phyloP scores from a whole-genome alignment of 805 yeast species.

The Scheffersomyces ergatensis region DNA sequence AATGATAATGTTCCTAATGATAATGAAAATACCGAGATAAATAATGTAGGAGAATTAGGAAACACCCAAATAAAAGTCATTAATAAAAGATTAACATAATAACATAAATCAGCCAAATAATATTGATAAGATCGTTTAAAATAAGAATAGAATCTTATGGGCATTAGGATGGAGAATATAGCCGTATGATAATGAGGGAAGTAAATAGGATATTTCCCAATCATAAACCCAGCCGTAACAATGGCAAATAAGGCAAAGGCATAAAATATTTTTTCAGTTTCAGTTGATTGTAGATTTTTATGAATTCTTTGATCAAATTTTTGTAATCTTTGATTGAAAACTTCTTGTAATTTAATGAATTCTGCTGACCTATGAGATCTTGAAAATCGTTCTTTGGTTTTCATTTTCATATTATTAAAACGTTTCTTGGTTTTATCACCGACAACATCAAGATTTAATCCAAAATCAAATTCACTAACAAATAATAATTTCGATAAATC shows the following conservation, averaged over 20 bases:
- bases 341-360: constrained; percentile 28
- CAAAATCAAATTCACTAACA: constrained; percentile 43
- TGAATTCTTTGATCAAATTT: constrained; percentile 37
- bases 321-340: constrained; percentile 26
- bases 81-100: constrained; percentile 76
- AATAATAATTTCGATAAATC: constrained; percentile 37
- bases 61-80: constrained; percentile 77
- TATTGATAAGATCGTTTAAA: constrained; percentile 78
- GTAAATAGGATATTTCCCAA: constrained; percentile 74
- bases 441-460: constrained; percentile 33
- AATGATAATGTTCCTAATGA: constrained; percentile 86
- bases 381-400: constrained; percentile 29
- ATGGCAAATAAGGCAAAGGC: constrained; percentile 67
- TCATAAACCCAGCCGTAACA: constrained; percentile 68
- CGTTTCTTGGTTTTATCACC: constrained; percentile 30
- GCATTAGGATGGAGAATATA: constrained; percentile 64
- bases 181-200: constrained; percentile 75
- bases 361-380: constrained; percentile 21
- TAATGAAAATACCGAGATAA: constrained; percentile 80
- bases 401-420: constrained; percentile 32
- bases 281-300: constrained; percentile 28
- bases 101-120: constrained; percentile 89
- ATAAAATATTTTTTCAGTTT: constrained; percentile 74
- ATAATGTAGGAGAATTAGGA: constrained; percentile 71
- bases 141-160: constrained; percentile 80